Percentiles rank a stretch among this genome's conserved stretches.
phyloP scores from a whole-genome alignment of 495 filamentous ascomycete species.

The Penicillium chermesinum region DNA sequence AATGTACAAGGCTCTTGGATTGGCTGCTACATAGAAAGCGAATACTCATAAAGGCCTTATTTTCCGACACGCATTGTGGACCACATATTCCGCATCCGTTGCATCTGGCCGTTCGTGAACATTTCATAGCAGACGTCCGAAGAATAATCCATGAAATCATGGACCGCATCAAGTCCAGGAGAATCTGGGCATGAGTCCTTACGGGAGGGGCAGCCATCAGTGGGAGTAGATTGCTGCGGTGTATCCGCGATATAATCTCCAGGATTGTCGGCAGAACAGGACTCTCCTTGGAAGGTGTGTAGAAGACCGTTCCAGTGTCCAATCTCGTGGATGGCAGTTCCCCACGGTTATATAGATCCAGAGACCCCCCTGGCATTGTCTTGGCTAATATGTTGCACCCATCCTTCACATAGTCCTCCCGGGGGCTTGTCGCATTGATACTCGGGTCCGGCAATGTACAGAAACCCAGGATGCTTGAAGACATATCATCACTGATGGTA shows the following conservation, averaged over 20 bases:
- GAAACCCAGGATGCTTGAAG: conserved; percentile 42
- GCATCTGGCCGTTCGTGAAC: conserved; percentile 40
- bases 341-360: conserved; percentile 44
- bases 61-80: conserved; percentile 37
- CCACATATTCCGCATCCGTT: conserved; percentile 47
- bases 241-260: conserved; percentile 54
- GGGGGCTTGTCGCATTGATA: conserved; percentile 30
- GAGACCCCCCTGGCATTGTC: conserved; percentile 44
- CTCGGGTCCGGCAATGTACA: conserved; percentile 44
- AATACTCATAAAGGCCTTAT: conserved; percentile 9
- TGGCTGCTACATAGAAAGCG: not conserved
- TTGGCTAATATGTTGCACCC: conserved; percentile 50
- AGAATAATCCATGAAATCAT: conserved; percentile 55
- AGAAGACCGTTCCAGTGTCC: conserved; percentile 57
- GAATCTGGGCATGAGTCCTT: conserved; percentile 46
- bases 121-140: conserved; percentile 49
- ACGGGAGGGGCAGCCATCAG: conserved; percentile 43
- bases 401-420: conserved; percentile 40
- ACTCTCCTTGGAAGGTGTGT: conserved; percentile 52
- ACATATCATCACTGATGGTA: conserved; percentile 12
- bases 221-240: conserved; percentile 43
- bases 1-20: not conserved
- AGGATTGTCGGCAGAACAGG: conserved; percentile 32
- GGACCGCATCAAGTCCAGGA: conserved; percentile 44
- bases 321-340: conserved; percentile 52